Conservation (phyloP, 345 rosid species). For the Cardamine chenopodiifolia region DNA sequence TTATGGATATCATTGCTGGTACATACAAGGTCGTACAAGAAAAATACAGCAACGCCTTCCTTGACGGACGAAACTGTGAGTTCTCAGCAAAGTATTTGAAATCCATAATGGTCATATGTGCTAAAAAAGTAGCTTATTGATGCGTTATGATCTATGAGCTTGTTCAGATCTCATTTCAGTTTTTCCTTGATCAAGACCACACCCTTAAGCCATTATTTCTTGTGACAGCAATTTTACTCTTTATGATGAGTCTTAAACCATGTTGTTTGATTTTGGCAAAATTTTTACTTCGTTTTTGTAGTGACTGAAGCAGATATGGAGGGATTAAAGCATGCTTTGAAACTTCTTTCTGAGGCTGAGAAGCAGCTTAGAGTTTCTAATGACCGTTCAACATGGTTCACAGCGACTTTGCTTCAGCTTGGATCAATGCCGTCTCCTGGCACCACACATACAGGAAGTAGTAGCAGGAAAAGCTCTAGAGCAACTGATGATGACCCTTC, state of each 20-base stretch:
- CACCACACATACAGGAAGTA: conserved; percentile 68
- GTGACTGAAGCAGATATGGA: conserved; percentile 85
- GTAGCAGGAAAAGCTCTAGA: conserved; percentile 83
- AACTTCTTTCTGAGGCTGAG: conserved; percentile 97
- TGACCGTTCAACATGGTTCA: conserved; percentile 98
- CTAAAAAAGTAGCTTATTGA: neutral
- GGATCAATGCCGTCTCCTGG: conserved; percentile 86
- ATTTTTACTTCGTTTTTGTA: conserved; percentile 42
- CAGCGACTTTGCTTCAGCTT: conserved; percentile 89
- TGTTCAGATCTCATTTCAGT: neutral
- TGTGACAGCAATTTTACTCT: neutral
- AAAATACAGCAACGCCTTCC: conserved; percentile 53
- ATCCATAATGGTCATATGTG: neutral
- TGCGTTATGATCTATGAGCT: neutral
- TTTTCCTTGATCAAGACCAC: neutral
- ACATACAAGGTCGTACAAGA: conserved; percentile 59
- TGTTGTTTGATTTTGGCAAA: neutral
- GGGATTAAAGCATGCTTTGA: conserved; percentile 87
- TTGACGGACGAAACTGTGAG: conserved; percentile 79
- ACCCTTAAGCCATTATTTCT: neutral
- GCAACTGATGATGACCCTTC: conserved; percentile 83
- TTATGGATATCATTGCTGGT: conserved; percentile 97
- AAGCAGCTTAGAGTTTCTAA: conserved; percentile 82
- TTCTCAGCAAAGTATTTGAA: conserved; percentile 33
- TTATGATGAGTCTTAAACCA: neutral